Conservation (phyloP, 1,139 yeast species). For the Suhomyces yuchorum region DNA sequence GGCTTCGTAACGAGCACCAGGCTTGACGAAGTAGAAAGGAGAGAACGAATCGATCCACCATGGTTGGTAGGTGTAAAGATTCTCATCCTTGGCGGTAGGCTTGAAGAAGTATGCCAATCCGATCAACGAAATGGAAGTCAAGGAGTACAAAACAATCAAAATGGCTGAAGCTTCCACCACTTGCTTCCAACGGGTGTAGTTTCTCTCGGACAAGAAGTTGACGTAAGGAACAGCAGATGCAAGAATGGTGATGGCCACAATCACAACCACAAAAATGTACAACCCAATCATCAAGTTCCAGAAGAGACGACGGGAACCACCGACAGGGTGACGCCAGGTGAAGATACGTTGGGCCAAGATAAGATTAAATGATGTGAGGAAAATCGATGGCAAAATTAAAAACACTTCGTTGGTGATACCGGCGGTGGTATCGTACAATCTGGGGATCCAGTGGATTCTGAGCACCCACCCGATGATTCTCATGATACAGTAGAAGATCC, state of each 20-base stretch:
- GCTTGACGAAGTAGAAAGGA: slow-evolving; percentile 45
- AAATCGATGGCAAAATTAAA: slow-evolving; percentile 36
- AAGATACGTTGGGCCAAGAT: slow-evolving; percentile 46
- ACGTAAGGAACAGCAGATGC: slow-evolving; percentile 41
- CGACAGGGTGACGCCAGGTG: slow-evolving; percentile 53
- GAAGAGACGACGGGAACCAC: slow-evolving; percentile 43
- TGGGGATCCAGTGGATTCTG: slow-evolving; percentile 34
- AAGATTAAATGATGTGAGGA: slow-evolving; percentile 41
- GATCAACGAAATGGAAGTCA: slow-evolving; percentile 39
- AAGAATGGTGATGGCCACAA: slow-evolving; percentile 36
- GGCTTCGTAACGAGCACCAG: slow-evolving; percentile 42
- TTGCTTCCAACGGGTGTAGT: slow-evolving; percentile 29
- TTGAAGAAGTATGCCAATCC: slow-evolving; percentile 44
- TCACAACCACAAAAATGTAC: slow-evolving; percentile 33
- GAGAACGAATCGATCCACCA: slow-evolving; percentile 51
- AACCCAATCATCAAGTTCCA: slow-evolving; percentile 37
- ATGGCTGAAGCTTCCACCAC: slow-evolving; percentile 36
- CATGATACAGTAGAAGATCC: slow-evolving; percentile 34
- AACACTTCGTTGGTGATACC: slow-evolving; percentile 40
- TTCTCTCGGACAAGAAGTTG: slow-evolving; percentile 27
- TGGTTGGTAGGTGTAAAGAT: slow-evolving; percentile 47
- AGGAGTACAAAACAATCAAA: slow-evolving; percentile 36
- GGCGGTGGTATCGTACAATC: slow-evolving; percentile 26
- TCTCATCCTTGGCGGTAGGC: slow-evolving; percentile 46
- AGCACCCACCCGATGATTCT: slow-evolving; percentile 35